Conservation (phyloP, 1,139 yeast species). For the Torulaspora pretoriensis region DNA sequence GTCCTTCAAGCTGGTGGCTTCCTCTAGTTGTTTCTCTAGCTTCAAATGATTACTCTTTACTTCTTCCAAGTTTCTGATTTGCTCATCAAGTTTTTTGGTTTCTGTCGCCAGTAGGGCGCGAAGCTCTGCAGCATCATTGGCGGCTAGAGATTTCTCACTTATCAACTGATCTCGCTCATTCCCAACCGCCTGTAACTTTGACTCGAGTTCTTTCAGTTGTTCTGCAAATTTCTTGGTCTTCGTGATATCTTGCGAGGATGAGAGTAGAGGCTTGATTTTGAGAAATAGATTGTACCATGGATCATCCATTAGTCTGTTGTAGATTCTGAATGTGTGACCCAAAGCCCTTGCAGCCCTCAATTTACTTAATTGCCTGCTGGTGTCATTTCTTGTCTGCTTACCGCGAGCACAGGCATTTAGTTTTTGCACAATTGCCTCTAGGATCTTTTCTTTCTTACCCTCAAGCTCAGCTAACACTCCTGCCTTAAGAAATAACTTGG, state of each 20-base stretch:
- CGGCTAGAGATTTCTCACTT: slow-evolving; percentile 36
- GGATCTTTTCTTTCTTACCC: slow-evolving; percentile 63
- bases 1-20: slow-evolving; percentile 38
- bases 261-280: slow-evolving; percentile 71
- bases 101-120: slow-evolving; percentile 31
- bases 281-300: slow-evolving; percentile 80
- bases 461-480: slow-evolving; percentile 90
- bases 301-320: slow-evolving; percentile 51
- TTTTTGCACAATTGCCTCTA: slow-evolving; percentile 52
- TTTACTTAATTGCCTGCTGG: slow-evolving; percentile 50
- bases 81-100: slow-evolving; percentile 21
- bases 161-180: slow-evolving; percentile 34
- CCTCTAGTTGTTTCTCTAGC: slow-evolving; percentile 21
- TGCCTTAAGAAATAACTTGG: slow-evolving; percentile 89
- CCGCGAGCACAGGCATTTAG: slow-evolving; percentile 75
- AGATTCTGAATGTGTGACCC: slow-evolving; percentile 55
- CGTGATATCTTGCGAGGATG: slow-evolving; percentile 57
- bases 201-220: slow-evolving; percentile 53
- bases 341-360: slow-evolving; percentile 70
- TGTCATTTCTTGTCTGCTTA: slow-evolving; percentile 49
- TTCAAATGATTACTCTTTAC: slow-evolving; percentile 26
- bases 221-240: slow-evolving; percentile 55
- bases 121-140: slow-evolving; percentile 39
- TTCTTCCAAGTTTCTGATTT: slow-evolving; percentile 34
- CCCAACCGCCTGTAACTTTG: slow-evolving; percentile 37